Evolutionary conservation across 208 protist species (phyloP), one percentile per base, ranked within the genome.

Genomic region (Leishmania tarentolae): DNA sequence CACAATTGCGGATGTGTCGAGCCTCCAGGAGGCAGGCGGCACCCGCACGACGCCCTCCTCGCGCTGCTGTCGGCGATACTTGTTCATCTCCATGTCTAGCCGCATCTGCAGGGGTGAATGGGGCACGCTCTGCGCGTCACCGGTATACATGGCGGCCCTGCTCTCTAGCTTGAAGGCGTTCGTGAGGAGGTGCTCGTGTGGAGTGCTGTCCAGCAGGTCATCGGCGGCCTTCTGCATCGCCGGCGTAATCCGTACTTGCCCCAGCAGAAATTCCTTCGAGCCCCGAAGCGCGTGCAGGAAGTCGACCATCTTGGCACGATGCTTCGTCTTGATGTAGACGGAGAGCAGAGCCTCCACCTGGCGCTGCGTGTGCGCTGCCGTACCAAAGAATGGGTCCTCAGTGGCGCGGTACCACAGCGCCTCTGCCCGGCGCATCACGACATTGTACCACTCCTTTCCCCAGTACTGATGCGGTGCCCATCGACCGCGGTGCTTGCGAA

Each of bases 41-140:
- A 98, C 88, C 28, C 92, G 91, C 79, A 98, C 93, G 50, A 96
- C 95, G 28, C 95, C 95, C 61, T 98, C 95, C 82, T 98, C 95
- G 35, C 87, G 83, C 82, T 98, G 95, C 86, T 92, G 79, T 17
- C 95, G 87, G 40, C 95, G 87, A 63, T 92, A 94, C 77, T 92
- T 92, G 59, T 88, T 85, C 87, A 91, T 83, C 87, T 98, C 92
- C 80, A 98, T 88, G 76, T 98, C 95, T 57, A 98, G 79, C 76
- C 93, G 95, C 85, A 98, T 86, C 84, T 98, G 93, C 83, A 95
- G 63, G 21, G 93, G 92, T 17, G 93, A 97, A 73, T 93, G 89
- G 19, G 95, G 93, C 44, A 91, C 90, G 76, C 88, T 90, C 46
- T 92, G 88, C 37, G 86, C 84, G 31, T 94, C 92, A 8, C 90